Evolutionary conservation across 1,284 basidiomycete species (phyloP).

Genomic region (Amylostereum chailletii): DNA sequence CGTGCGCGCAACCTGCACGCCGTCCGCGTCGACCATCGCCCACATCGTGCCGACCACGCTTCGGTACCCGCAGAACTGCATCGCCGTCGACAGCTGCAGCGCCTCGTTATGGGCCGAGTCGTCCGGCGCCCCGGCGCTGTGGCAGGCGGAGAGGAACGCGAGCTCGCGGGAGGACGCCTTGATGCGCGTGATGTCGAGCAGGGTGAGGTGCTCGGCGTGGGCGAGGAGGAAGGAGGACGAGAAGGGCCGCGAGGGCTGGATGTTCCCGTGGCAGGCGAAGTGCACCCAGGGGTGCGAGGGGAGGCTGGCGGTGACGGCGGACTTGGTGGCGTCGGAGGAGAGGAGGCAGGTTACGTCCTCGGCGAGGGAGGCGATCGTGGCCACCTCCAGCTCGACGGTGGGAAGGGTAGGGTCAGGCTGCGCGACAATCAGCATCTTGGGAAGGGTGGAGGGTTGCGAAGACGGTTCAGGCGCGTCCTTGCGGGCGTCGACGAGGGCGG

Average conservation of each 20-base stretch:
- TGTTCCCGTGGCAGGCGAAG: constrained; percentile 15
- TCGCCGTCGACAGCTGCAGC: constrained; percentile 23
- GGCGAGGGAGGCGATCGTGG: background rate
- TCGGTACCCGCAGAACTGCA: constrained; percentile 25
- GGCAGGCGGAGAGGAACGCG: constrained; percentile 26
- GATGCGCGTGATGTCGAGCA: constrained; percentile 20
- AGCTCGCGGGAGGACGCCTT: constrained; percentile 20
- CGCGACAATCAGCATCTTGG: constrained; percentile 9
- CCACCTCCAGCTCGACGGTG: background rate
- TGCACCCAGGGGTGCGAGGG: constrained; percentile 21
- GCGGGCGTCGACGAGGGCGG: constrained; percentile 16
- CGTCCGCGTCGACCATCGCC: constrained; percentile 19
- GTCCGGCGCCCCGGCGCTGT: constrained; percentile 17
- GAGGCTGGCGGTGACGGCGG: constrained; percentile 11
- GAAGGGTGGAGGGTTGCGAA: background rate
- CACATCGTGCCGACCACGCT: constrained; percentile 31
- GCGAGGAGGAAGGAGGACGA: constrained; percentile 17
- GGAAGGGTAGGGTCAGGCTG: background rate
- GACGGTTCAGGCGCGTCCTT: background rate
- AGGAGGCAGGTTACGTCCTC: background rate
- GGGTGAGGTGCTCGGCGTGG: constrained; percentile 14
- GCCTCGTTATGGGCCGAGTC: constrained; percentile 12
- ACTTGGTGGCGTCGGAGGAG: background rate
- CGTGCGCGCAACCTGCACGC: background rate
- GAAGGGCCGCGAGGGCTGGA: constrained; percentile 13